Evolutionary conservation across 345 rosid genomes (phyloP), one percentile per base, ranked within the genome.

Genomic region (Citrus australasica): DNA sequence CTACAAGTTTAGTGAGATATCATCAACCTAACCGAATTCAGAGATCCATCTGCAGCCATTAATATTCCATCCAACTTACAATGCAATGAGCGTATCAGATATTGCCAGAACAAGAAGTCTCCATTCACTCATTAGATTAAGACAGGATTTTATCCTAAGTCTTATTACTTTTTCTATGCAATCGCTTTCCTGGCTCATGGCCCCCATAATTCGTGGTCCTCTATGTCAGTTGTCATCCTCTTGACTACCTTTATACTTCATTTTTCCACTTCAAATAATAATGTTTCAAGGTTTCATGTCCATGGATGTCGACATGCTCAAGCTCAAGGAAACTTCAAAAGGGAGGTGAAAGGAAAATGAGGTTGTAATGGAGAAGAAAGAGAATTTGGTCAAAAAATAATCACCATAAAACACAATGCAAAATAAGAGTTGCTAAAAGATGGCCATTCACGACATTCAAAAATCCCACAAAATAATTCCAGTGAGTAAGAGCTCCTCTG

Each of bases 401-500:
- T 19, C 58, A 7, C 6, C 24, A 58, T 8, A 35, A 35, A 33
- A n/a, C 4, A 58, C 9, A 68, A 48, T 21, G 30, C 46, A 65
- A 76, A 56, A 71, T 75, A 2, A 5, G 38, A 46, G 61, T 40
- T 37, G 5, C 62, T 66, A 32, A 51, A 16, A 51, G 0, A 73
- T 62, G 66, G 46, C 60, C 14, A 71, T 35, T 76, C 66, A 67
- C 30, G 60, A 48, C 30, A 38, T 66, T 64, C 28, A 73, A 73
- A 76, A 67, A 38, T 67, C 48, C 61, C 58, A 69, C 67, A 55
- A 19, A 66, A 67, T 3, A 42, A 59, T 42, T 56, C 60, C 78
- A 73, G 24, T 66, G 56, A 17, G 30, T 22, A 65, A 66, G 30
- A 68, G 32, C 51, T 73, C 30, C 53, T 59, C 66, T 3, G 60